Base-by-base conservation (phyloP, 768 basidiomycete genomes). In the Terana coerulea region DNA sequence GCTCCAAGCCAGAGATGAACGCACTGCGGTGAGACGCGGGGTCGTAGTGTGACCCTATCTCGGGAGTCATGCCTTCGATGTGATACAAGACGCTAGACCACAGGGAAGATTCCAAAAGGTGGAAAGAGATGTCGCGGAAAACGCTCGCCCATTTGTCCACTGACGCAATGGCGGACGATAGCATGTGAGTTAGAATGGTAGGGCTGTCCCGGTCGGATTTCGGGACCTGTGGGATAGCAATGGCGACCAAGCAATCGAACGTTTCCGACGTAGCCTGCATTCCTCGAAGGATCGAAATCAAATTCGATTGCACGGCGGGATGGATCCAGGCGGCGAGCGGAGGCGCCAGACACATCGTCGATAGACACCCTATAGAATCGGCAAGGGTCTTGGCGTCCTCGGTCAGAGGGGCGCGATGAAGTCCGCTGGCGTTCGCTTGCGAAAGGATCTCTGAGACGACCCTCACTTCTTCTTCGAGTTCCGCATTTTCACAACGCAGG, bases 11-110 rank as follows among this genome's bases (percentile, higher is more conserved):
- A 11, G 56, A 36, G 39, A 47, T 47, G 47, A 42, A 45, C 34
- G 49, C 61, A 44, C 43, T 61, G 61, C 48, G 63, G 60, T 30
- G 60, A 43, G 26, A 47, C 51, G 19, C 53, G 41, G 47, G 45
- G 45, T 52, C 36, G 42, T 45, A 36, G 46, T 19, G 52, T 42
- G 12, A 54, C 36, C 45, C 9, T 51, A 55, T 59, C 51, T 35
- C 67, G 49, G 25, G 59, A 59, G 35, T 64, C 60, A 60, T 39
- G 14, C 45, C 51, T 52, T 82, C 80, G 47, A 80, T 66, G 51
- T 75, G 68, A 33, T 64, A 68, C 21, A 81, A 74, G 5, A 74
- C 73, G 49, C 76, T 78, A 14, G 72, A 70, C 75, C 77, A 82
- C 21, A 82, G 57, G 8, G 78, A 77, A 8, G 78, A 77, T 47